These are phyloP conservation scores for Xylaria nigripes DNA, from an alignment of 495 filamentous ascomycete species.

Conservation along the genomic window DNA sequence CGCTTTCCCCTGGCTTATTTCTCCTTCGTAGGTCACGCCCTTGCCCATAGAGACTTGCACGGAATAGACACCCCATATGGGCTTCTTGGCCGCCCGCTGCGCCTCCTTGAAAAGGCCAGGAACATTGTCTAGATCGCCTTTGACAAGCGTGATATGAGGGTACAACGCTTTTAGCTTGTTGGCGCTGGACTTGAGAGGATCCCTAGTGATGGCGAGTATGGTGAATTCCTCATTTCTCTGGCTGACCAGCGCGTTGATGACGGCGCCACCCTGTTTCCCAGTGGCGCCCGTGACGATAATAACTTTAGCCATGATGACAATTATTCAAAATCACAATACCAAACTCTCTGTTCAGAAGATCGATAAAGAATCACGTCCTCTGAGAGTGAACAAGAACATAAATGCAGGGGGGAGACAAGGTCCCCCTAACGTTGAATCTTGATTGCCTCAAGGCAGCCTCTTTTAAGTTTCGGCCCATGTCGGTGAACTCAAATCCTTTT, in stretches of 20 bases:
- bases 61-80: slow-evolving; percentile 34
- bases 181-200: slow-evolving; percentile 40
- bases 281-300: slow-evolving; percentile 63
- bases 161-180: slow-evolving; percentile 38
- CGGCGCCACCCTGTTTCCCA: slow-evolving; percentile 56
- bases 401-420: not conserved
- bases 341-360: not conserved
- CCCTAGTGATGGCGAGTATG: slow-evolving; percentile 59
- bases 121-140: slow-evolving; percentile 52
- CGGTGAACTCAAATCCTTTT: not conserved
- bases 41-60: slow-evolving; percentile 38
- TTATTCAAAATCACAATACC: not conserved
- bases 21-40: slow-evolving; percentile 41
- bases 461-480: not conserved
- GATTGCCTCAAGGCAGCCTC: not conserved
- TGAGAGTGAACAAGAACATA: too few relatives aligned
- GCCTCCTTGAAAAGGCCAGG: slow-evolving; percentile 45
- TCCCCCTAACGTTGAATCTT: not conserved
- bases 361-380: too few relatives aligned
- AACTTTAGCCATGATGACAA: slow-evolving; percentile 26
- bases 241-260: slow-evolving; percentile 45
- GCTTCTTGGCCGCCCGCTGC: slow-evolving; percentile 24
- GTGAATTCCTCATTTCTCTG: slow-evolving; percentile 21
- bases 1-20: slow-evolving; percentile 54
- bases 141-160: slow-evolving; percentile 45